Evolutionary conservation across 169 alveolate genomes (phyloP).

Genomic region (Plasmodium chabaudi): DNA sequence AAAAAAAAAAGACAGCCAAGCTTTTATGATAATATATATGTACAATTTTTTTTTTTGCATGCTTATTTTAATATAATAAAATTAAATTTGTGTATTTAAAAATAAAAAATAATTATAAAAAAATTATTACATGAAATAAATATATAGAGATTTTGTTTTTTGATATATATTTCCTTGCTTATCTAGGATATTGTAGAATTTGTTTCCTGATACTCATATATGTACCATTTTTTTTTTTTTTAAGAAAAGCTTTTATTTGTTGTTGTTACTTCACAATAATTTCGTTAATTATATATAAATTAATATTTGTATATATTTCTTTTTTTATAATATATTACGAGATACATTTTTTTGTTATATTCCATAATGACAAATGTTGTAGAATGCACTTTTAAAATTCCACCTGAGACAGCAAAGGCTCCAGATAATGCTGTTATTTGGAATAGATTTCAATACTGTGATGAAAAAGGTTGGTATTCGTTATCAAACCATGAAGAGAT

Average conservation of each 20-base stretch:
- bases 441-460: slow-evolving; percentile 72
- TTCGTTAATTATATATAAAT: slow-evolving; percentile 15
- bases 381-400: slow-evolving; percentile 72
- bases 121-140: too few relatives aligned
- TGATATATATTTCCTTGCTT: too few relatives aligned
- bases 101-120: too few relatives aligned
- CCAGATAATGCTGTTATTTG: slow-evolving; percentile 72
- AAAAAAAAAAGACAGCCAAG: slow-evolving; percentile 20
- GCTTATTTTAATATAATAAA: too few relatives aligned
- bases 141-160: too few relatives aligned
- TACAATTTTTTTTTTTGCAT: too few relatives aligned
- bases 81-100: too few relatives aligned
- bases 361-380: slow-evolving; percentile 69
- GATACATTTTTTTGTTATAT: neutral
- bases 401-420: slow-evolving; percentile 54
- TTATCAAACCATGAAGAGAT: slow-evolving; percentile 79
- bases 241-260: neutral
- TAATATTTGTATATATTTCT: neutral
- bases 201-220: too few relatives aligned
- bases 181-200: too few relatives aligned
- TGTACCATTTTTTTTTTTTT: too few relatives aligned
- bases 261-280: neutral
- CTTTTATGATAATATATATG: neutral
- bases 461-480: slow-evolving; percentile 83
- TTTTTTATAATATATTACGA: slow-evolving; percentile 5